Conservation (phyloP, 768 basidiomycete species). For the Infundibulicybe gibba region DNA sequence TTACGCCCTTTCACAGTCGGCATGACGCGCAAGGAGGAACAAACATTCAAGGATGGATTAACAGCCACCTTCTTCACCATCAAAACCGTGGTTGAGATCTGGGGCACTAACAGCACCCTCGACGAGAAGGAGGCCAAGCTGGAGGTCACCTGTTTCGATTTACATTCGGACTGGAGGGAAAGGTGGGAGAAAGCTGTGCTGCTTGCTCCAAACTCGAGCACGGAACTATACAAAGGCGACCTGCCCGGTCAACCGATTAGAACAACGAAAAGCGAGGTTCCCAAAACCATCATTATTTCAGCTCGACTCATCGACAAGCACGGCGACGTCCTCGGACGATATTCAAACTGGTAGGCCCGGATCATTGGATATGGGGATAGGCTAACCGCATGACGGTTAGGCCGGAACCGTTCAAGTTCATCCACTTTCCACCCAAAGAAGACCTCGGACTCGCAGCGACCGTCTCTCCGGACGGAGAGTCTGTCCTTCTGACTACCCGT, state of each 20-base stretch:
- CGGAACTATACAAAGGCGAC: constrained; percentile 72
- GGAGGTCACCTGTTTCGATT: constrained; percentile 62
- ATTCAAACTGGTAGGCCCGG: constrained; percentile 65
- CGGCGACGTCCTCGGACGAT: constrained; percentile 61
- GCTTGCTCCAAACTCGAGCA: constrained; percentile 72
- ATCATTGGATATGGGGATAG: constrained; percentile 7
- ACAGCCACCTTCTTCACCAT: constrained; percentile 70
- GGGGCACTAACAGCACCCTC: constrained; percentile 84
- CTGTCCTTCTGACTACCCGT: constrained; percentile 48
- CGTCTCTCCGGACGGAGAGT: constrained; percentile 51
- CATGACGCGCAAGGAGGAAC: constrained; percentile 75
- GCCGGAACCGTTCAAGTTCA: constrained; percentile 95
- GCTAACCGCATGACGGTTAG: constrained; percentile 32
- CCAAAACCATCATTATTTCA: constrained; percentile 67
- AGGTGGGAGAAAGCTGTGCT: constrained; percentile 45
- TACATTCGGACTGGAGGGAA: constrained; percentile 60
- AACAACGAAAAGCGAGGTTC: constrained; percentile 59
- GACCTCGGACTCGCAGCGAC: constrained; percentile 57
- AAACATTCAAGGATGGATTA: constrained; percentile 50
- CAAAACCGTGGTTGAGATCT: constrained; percentile 69
- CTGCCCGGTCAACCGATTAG: constrained; percentile 75
- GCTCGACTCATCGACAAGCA: constrained; percentile 59
- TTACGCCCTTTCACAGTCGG: constrained; percentile 79
- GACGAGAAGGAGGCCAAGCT: constrained; percentile 54
- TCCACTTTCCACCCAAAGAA: constrained; percentile 67